Conservation (phyloP, 495 filamentous ascomycete genomes). For the Aspergillus ostianus region DNA sequence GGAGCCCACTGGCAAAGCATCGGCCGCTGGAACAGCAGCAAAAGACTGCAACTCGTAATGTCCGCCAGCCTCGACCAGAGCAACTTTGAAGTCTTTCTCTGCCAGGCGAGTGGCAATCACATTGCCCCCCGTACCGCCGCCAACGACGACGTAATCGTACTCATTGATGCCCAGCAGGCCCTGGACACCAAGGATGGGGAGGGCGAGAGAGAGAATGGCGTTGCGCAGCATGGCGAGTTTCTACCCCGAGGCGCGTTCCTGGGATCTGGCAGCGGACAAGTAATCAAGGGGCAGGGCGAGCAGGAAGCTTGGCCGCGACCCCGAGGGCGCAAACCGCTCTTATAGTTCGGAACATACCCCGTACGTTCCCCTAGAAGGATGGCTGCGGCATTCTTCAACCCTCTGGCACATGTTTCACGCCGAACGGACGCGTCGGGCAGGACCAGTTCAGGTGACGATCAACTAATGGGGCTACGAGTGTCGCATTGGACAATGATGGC, state of each 20-base stretch:
- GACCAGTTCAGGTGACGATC: not conserved
- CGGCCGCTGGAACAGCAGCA: slow-evolving; percentile 21
- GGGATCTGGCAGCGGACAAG: not conserved
- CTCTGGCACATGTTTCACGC: not conserved
- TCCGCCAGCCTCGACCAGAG: slow-evolving; percentile 56
- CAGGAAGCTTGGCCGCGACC: not conserved
- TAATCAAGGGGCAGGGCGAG: not conserved
- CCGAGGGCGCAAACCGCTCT: not conserved
- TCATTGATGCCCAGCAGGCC: slow-evolving; percentile 25
- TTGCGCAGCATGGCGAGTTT: not conserved
- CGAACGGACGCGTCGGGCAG: not conserved
- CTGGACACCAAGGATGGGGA: slow-evolving; percentile 18
- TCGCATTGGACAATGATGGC: not conserved
- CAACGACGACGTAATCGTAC: slow-evolving; percentile 55
- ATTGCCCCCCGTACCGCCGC: slow-evolving; percentile 53
- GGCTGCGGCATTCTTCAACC: not conserved
- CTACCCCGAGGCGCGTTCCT: not conserved
- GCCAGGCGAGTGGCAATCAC: slow-evolving; percentile 48
- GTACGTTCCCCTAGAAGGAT: not conserved
- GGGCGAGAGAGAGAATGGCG: not conserved
- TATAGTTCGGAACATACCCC: not conserved
- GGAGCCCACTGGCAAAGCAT: slow-evolving; percentile 27
- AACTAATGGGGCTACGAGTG: not conserved
- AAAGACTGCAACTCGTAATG: slow-evolving; percentile 47
- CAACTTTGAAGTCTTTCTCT: slow-evolving; percentile 34